Evolutionary conservation across 1,284 basidiomycete species (phyloP).

Genomic region (Ustilago trichophora): DNA sequence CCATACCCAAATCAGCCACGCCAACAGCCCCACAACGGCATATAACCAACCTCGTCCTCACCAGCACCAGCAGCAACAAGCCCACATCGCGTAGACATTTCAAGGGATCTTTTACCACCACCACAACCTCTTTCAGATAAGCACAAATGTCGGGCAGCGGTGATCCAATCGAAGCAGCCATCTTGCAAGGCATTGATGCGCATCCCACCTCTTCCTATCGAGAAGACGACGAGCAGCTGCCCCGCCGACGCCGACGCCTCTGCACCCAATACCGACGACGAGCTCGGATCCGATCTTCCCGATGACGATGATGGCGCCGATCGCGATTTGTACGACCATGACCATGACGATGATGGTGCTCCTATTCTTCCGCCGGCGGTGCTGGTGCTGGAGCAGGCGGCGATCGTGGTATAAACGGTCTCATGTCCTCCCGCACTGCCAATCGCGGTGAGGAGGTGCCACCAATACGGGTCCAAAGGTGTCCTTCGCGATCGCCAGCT

Average conservation of each 20-base stretch:
- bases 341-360: slow-evolving; percentile 20
- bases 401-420: slow-evolving; percentile 5
- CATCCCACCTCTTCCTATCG: slow-evolving; percentile 18
- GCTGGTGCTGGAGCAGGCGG: neutral
- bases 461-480: slow-evolving; percentile 56
- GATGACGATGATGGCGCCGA: slow-evolving; percentile 26
- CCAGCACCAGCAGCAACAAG: too few relatives aligned
- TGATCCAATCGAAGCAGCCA: slow-evolving; percentile 43
- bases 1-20: too few relatives aligned
- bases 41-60: too few relatives aligned
- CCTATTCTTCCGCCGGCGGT: neutral
- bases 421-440: slow-evolving; percentile 11
- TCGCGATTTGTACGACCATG: slow-evolving; percentile 6
- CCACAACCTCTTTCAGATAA: neutral
- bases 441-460: slow-evolving; percentile 30
- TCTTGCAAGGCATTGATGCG: slow-evolving; percentile 41
- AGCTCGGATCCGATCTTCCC: slow-evolving; percentile 47
- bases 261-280: slow-evolving; percentile 47
- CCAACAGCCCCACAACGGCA: too few relatives aligned
- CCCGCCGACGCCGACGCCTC: slow-evolving; percentile 9
- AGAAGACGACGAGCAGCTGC: slow-evolving; percentile 30
- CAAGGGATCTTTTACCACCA: too few relatives aligned
- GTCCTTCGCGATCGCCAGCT: slow-evolving; percentile 47
- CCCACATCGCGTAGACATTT: too few relatives aligned
- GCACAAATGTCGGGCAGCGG: slow-evolving; percentile 27